phyloP scores from a whole-genome alignment of 106 monocot genomes.

The Phalaenopsis equestris region DNA sequence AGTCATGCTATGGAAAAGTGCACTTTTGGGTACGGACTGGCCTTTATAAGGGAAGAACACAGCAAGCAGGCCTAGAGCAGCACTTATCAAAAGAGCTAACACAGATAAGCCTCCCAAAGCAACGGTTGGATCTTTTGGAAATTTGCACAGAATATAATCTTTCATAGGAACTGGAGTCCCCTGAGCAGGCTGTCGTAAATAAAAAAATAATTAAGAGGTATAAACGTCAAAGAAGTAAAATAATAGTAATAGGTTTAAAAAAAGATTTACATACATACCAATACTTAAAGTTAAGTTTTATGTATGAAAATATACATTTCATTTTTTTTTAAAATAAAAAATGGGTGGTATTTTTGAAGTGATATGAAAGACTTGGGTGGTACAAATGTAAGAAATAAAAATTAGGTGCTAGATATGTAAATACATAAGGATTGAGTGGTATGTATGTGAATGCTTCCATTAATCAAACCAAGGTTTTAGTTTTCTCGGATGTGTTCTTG shows the following conservation, averaged over 20 bases:
- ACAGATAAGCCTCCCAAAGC: conserved; percentile 40
- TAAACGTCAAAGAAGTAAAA: not conserved
- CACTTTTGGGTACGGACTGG: conserved; percentile 29
- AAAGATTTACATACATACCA: no score
- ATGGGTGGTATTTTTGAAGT: no score
- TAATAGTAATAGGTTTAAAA: not conserved
- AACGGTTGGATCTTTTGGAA: conserved; percentile 53
- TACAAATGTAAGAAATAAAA: no score
- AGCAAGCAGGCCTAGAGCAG: conserved; percentile 27
- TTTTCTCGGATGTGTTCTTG: no score
- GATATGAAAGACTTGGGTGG: no score
- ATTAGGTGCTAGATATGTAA: no score
- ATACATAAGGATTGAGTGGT: no score
- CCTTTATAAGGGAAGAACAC: conserved; percentile 60
- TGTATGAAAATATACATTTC: no score
- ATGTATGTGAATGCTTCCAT: not conserved
- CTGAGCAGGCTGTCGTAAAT: conserved; percentile 31
- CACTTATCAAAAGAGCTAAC: conserved; percentile 16
- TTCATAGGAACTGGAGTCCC: conserved; percentile 55
- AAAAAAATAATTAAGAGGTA: not conserved
- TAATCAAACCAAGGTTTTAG: no score
- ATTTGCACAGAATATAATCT: conserved; percentile 62
- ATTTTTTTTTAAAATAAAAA: no score
- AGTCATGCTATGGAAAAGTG: conserved; percentile 31
- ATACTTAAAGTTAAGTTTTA: no score